Percentiles rank a stretch among this genome's conserved stretches.
These are phyloP conservation scores for Calamus simplicifolius DNA, from an alignment of 176 grass and related monocot genomes.

Conservation along the genomic window DNA sequence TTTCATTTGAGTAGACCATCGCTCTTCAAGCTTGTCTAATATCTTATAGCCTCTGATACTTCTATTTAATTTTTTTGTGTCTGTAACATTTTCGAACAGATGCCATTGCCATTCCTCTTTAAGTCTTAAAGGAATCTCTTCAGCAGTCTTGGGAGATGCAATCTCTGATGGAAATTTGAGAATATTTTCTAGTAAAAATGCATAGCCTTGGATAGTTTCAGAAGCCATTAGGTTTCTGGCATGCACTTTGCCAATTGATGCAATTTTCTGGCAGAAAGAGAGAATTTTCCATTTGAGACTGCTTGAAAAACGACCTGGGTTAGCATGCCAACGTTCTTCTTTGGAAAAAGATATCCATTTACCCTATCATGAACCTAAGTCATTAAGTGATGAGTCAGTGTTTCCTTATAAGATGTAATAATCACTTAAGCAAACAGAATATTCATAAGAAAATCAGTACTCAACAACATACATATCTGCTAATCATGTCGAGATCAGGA, in stretches of 20 bases:
- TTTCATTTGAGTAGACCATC: slow-evolving; percentile 42
- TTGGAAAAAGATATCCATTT: slow-evolving; percentile 76
- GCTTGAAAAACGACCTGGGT: slow-evolving; percentile 45
- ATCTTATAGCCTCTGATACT: slow-evolving; percentile 41
- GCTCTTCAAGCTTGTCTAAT: slow-evolving; percentile 53
- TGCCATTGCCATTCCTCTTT: slow-evolving; percentile 84
- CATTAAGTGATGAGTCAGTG: slow-evolving; percentile 17
- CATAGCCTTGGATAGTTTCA: slow-evolving; percentile 72
- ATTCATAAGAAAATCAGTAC: slow-evolving; percentile 6
- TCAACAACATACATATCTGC: slow-evolving; percentile 58
- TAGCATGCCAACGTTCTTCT: slow-evolving; percentile 46
- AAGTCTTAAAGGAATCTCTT: slow-evolving; percentile 55
- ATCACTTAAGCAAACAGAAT: background rate
- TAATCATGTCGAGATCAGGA: slow-evolving; percentile 78
- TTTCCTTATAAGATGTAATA: background rate
- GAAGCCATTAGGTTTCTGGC: slow-evolving; percentile 81
- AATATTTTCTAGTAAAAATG: slow-evolving; percentile 54
- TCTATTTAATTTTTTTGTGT: slow-evolving; percentile 26
- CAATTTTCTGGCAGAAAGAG: slow-evolving; percentile 59
- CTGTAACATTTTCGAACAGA: slow-evolving; percentile 56
- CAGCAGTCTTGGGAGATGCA: slow-evolving; percentile 35
- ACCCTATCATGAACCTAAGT: slow-evolving; percentile 75
- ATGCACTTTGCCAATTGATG: slow-evolving; percentile 56
- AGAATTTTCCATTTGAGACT: slow-evolving; percentile 60
- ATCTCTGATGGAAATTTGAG: slow-evolving; percentile 65